phyloP scores from a whole-genome alignment of 441 rosid genomes.

The Bruguiera hainesii region DNA sequence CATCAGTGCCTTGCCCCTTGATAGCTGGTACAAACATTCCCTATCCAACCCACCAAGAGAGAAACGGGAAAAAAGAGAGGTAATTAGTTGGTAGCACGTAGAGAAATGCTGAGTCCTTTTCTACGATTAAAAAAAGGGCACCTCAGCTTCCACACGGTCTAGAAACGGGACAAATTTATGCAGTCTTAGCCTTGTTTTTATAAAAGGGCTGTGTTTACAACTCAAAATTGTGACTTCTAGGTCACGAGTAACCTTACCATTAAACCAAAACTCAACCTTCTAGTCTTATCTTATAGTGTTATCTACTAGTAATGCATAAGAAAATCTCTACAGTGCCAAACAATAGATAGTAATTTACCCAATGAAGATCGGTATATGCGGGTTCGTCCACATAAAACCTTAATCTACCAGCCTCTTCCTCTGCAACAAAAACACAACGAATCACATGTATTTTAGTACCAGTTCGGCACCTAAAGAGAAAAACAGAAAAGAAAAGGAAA shows the following conservation, averaged over 20 bases:
- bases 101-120: neutral
- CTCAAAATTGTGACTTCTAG: no score
- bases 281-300: no score
- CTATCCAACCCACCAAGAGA: constrained; percentile 27
- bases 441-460: neutral
- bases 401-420: constrained; percentile 65
- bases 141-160: no score
- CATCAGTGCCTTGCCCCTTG: constrained; percentile 90
- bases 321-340: neutral
- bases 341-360: constrained; percentile 40
- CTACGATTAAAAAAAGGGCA: no score
- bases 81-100: neutral
- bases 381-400: constrained; percentile 79
- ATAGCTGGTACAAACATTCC: constrained; percentile 96
- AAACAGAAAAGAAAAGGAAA: neutral
- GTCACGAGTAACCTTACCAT: no score
- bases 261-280: no score
- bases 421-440: constrained; percentile 38
- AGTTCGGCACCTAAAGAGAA: neutral
- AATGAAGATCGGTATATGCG: constrained; percentile 83
- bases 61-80: neutral
- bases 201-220: no score
- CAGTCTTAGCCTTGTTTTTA: no score
- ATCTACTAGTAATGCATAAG: neutral
- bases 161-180: no score